Percentiles rank a stretch among this genome's conserved stretches.
phyloP scores from a whole-genome alignment of 768 basidiomycete species.

The Cubamyces lactineus region DNA sequence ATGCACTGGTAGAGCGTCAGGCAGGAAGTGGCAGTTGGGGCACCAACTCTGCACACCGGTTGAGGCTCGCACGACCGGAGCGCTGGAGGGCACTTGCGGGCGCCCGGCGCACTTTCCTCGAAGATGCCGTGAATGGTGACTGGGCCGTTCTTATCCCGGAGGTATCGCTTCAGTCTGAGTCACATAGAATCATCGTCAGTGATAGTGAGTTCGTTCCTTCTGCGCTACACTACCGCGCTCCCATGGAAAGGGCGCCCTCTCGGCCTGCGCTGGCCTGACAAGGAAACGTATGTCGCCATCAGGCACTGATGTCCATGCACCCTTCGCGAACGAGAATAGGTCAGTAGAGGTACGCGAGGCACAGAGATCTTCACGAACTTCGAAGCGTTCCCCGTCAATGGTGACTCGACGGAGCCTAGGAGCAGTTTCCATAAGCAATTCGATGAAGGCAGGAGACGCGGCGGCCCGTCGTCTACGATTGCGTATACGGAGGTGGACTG shows the following conservation, averaged over 20 bases:
- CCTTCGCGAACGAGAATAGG: not conserved
- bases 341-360: not conserved
- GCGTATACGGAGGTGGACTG: conserved; percentile 1
- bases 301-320: conserved; percentile 1
- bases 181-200: not conserved
- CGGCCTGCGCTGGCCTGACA: not conserved
- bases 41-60: too few relatives aligned
- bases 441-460: not conserved
- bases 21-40: too few relatives aligned
- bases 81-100: too few relatives aligned
- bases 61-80: too few relatives aligned
- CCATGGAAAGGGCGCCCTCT: not conserved
- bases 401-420: conserved; percentile 14
- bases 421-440: not conserved
- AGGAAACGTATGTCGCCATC: conserved; percentile 3
- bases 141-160: too few relatives aligned
- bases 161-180: not conserved
- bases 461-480: not conserved
- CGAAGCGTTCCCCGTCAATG: conserved; percentile 16
- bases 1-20: too few relatives aligned
- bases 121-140: too few relatives aligned
- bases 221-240: conserved; percentile 4
- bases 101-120: too few relatives aligned
- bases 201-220: not conserved
- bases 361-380: conserved; percentile 8